phyloP scores from a whole-genome alignment of 345 rosid genomes.

The Arabidopsis arenosa region DNA sequence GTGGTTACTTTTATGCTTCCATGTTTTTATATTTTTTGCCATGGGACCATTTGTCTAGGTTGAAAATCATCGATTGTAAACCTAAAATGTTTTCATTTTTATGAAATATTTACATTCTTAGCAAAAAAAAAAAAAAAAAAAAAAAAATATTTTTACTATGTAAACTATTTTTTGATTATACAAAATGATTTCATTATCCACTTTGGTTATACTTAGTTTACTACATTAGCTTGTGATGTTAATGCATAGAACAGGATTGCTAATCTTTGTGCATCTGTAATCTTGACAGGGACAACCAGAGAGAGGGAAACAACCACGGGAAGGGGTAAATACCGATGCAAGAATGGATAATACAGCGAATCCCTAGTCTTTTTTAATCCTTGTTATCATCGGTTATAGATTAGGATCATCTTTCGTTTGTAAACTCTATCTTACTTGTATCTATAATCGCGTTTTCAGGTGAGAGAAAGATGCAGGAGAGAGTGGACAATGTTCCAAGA shows the following conservation, averaged over 20 bases:
- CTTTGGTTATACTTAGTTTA: no score
- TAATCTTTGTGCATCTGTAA: slow-evolving; percentile 21
- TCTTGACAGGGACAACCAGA: slow-evolving; percentile 52
- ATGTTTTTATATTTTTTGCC: no score
- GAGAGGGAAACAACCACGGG: slow-evolving; percentile 63
- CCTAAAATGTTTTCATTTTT: no score
- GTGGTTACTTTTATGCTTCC: no score
- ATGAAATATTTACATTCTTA: no score
- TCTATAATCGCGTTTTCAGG: slow-evolving; percentile 46
- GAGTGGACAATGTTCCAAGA: slow-evolving; percentile 89
- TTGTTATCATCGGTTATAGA: not conserved
- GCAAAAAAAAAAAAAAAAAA: no score
- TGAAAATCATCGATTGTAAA: no score
- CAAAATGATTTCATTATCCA: no score
- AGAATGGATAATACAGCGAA: no score
- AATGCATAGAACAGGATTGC: not conserved
- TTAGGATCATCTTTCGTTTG: not conserved
- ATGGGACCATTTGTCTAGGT: no score
- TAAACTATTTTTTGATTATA: no score
- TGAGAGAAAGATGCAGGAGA: slow-evolving; percentile 79
- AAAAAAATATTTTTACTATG: no score
- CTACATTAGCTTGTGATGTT: not conserved
- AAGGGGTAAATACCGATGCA: slow-evolving; percentile 52
- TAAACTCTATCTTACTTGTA: not conserved
- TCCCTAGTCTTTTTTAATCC: not conserved